Conservation (phyloP, 768 basidiomycete genomes). For the Tricholoma sp. region DNA sequence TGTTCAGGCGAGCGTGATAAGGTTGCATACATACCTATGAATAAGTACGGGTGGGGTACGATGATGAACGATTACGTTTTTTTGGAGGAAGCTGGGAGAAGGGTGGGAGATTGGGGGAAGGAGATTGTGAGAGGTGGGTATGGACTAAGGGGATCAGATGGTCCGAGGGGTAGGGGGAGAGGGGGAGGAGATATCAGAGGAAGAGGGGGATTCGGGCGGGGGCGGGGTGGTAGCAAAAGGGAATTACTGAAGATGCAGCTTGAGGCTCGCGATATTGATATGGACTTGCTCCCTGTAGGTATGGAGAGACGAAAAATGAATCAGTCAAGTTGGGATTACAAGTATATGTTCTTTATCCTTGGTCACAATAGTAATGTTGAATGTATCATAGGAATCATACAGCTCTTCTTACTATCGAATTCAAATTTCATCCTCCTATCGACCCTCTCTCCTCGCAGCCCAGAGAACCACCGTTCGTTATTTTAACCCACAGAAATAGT, state of each 20-base stretch:
- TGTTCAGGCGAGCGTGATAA: slow-evolving; percentile 76
- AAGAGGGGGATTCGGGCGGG: slow-evolving; percentile 16
- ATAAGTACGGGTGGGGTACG: slow-evolving; percentile 75
- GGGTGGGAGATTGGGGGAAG: slow-evolving; percentile 66
- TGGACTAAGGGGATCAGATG: slow-evolving; percentile 22
- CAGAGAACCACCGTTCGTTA: slow-evolving; percentile 35
- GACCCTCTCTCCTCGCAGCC: slow-evolving; percentile 35
- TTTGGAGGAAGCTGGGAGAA: slow-evolving; percentile 78
- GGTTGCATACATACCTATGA: slow-evolving; percentile 73
- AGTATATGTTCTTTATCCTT: slow-evolving; percentile 42
- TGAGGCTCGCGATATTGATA: slow-evolving; percentile 59
- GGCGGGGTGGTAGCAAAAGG: slow-evolving; percentile 48
- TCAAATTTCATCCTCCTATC: slow-evolving; percentile 56
- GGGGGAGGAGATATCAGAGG: slow-evolving; percentile 22
- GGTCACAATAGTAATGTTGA: slow-evolving; percentile 5
- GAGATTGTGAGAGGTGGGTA: slow-evolving; percentile 65
- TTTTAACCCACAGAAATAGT: slow-evolving; percentile 64
- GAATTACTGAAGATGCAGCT: slow-evolving; percentile 68
- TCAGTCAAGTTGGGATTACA: slow-evolving; percentile 79
- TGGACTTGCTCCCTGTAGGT: slow-evolving; percentile 73
- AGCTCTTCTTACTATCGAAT: slow-evolving; percentile 67
- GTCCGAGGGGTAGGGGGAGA: slow-evolving; percentile 10
- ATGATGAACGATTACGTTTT: slow-evolving; percentile 90
- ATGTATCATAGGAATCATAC: slow-evolving; percentile 51
- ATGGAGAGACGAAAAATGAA: slow-evolving; percentile 79